Conservation (phyloP, 352 stramenopile species). For the Blastocystis sp. region DNA sequence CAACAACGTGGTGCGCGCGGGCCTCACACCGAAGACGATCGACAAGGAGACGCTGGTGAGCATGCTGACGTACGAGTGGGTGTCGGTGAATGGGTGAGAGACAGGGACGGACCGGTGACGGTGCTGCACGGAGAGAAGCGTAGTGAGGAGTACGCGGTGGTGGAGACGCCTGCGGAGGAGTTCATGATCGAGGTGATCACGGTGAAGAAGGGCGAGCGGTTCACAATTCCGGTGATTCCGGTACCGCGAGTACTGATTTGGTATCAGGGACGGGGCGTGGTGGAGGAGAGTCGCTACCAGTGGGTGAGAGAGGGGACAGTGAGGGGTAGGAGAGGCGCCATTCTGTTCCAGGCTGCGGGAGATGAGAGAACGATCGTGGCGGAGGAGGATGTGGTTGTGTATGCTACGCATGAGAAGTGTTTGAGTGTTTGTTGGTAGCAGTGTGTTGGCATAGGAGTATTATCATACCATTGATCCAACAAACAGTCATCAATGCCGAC, state of each 20-base stretch:
- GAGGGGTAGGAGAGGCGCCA: neutral
- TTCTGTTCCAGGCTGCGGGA: constrained; percentile 41
- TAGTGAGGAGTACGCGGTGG: neutral
- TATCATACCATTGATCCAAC: too few relatives aligned
- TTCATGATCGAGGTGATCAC: constrained; percentile 41
- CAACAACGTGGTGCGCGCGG: constrained; percentile 95
- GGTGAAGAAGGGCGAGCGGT: constrained; percentile 25
- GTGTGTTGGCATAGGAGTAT: too few relatives aligned
- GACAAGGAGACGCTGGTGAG: constrained; percentile 88
- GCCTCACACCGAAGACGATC: constrained; percentile 94
- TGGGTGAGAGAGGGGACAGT: too few relatives aligned
- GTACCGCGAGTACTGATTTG: constrained; percentile 28
- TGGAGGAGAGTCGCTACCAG: neutral
- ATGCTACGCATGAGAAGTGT: constrained; percentile 46
- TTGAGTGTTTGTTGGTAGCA: too few relatives aligned
- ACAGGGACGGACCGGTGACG: neutral
- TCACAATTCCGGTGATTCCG: neutral
- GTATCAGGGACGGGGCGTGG: neutral
- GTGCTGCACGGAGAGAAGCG: neutral
- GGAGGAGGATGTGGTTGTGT: constrained; percentile 7
- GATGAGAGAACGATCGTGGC: neutral
- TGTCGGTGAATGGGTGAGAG: neutral
- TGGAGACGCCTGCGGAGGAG: constrained; percentile 15
- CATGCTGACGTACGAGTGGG: constrained; percentile 86
- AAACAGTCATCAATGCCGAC: too few relatives aligned